A percentile compares a stretch with the other conserved stretches of the same genome.
These are phyloP conservation scores for Rachicladosporium sp. DNA, from an alignment of 2,329 filamentous ascomycete species.

Conservation along the genomic window DNA sequence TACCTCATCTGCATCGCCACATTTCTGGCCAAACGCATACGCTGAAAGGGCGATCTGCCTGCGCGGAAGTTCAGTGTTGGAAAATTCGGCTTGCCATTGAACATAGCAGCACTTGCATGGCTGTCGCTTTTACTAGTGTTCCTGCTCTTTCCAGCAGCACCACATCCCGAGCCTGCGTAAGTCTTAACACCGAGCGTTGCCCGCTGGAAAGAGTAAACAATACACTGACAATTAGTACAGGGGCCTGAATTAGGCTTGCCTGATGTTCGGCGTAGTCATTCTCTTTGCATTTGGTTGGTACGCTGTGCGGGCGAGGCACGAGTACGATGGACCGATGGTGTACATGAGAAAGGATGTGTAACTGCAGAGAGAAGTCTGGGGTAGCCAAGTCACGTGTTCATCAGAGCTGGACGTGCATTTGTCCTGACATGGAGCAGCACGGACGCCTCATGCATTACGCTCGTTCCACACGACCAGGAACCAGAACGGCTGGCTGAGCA, in stretches of 20 bases:
- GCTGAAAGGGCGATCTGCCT: conserved; percentile 10
- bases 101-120: conserved; percentile 11
- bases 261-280: conserved; percentile 21
- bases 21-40: conserved; percentile 12
- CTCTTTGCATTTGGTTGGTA: conserved; percentile 11
- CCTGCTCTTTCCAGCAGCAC: conserved; percentile 15
- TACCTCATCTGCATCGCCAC: conserved; percentile 14
- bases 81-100: conserved; percentile 18
- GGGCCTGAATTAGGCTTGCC: conserved; percentile 19
- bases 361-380: too few species aligned
- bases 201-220: conserved; percentile 9
- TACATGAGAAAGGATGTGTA: neutral
- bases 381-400: too few species aligned
- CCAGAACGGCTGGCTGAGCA: too few species aligned
- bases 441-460: too few species aligned
- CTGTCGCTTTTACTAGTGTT: conserved; percentile 11
- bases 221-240: too few species aligned
- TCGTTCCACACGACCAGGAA: too few species aligned
- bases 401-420: too few species aligned
- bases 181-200: conserved; percentile 7
- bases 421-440: too few species aligned
- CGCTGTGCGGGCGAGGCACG: conserved; percentile 8
- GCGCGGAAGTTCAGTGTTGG: conserved; percentile 14
- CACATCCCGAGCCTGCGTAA: conserved; percentile 12
- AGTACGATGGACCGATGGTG: conserved; percentile 14